These are phyloP conservation scores for Sinapis alba DNA, from an alignment of 441 rosid species.

Conservation along the genomic window DNA sequence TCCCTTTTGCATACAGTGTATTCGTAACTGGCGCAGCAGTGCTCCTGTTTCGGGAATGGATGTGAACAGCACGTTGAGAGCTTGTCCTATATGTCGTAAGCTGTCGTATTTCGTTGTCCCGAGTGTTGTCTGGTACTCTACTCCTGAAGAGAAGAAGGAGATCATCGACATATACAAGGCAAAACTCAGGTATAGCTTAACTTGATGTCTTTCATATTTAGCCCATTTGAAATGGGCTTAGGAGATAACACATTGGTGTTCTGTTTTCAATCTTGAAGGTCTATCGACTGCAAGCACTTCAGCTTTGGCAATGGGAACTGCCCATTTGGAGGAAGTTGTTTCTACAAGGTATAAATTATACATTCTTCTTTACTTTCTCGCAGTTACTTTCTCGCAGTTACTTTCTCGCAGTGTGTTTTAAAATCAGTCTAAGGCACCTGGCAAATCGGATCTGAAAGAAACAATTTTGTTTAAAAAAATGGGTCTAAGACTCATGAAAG, in stretches of 20 bases:
- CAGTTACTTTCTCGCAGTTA: too few species aligned
- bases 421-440: too few species aligned
- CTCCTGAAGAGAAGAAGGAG: constrained; percentile 54
- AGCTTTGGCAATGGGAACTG: constrained; percentile 43
- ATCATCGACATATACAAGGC: constrained; percentile 83
- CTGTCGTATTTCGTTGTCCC: constrained; percentile 45
- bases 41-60: constrained; percentile 93
- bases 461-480: too few species aligned
- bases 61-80: constrained; percentile 61
- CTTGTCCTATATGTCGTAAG: constrained; percentile 60
- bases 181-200: constrained; percentile 64
- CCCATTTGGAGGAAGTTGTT: constrained; percentile 46
- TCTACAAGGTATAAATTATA: constrained; percentile 37
- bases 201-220: background rate
- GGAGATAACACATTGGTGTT: background rate
- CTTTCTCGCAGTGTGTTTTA: too few species aligned
- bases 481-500: too few species aligned
- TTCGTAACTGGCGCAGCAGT: constrained; percentile 96
- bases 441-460: too few species aligned
- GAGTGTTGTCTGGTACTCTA: constrained; percentile 85
- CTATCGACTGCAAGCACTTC: constrained; percentile 42
- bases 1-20: constrained; percentile 64
- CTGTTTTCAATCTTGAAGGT: constrained; percentile 28
- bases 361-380: background rate
- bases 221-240: background rate